A percentile compares a stretch with the other conserved stretches of the same genome.
Conservation (phyloP, 441 rosid species). For the Syzygium syzygioides region DNA sequence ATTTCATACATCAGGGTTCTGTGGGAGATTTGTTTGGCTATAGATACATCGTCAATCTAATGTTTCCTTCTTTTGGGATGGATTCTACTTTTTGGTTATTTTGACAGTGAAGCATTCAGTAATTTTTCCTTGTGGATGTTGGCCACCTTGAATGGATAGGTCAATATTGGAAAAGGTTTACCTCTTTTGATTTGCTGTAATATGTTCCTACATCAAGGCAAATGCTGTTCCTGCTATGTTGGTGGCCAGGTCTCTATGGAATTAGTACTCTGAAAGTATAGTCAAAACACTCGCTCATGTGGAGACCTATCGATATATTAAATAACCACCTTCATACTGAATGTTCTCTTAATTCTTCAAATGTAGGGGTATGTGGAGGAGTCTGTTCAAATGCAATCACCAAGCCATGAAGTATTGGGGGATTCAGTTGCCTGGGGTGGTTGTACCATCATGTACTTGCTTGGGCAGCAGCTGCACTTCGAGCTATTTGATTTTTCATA, state of each 20-base stretch:
- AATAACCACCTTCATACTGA: background rate
- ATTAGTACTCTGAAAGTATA: background rate
- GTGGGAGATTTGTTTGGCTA: background rate
- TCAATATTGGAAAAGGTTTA: background rate
- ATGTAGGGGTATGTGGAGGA: constrained; percentile 88
- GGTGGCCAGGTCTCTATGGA: background rate
- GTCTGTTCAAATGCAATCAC: constrained; percentile 38
- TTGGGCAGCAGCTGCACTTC: constrained; percentile 98
- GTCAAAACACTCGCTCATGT: background rate
- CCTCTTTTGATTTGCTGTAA: background rate
- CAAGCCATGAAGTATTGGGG: constrained; percentile 65
- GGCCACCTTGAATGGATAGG: background rate
- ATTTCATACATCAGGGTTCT: background rate
- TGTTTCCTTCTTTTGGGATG: background rate
- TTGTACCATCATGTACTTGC: constrained; percentile 92
- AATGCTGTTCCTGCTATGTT: background rate
- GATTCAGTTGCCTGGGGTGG: constrained; percentile 99
- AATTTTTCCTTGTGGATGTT: background rate
- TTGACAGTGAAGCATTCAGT: background rate
- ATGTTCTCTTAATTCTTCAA: constrained; percentile 11
- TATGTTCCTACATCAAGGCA: background rate
- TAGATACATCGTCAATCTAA: background rate
- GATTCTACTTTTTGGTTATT: background rate
- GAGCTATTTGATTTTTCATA: constrained; percentile 96
- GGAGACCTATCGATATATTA: background rate